A percentile compares a stretch with the other conserved stretches of the same genome.
These are phyloP conservation scores for Pseudogymnoascus destructans DNA, from an alignment of 2,329 filamentous ascomycete species.

Conservation along the genomic window DNA sequence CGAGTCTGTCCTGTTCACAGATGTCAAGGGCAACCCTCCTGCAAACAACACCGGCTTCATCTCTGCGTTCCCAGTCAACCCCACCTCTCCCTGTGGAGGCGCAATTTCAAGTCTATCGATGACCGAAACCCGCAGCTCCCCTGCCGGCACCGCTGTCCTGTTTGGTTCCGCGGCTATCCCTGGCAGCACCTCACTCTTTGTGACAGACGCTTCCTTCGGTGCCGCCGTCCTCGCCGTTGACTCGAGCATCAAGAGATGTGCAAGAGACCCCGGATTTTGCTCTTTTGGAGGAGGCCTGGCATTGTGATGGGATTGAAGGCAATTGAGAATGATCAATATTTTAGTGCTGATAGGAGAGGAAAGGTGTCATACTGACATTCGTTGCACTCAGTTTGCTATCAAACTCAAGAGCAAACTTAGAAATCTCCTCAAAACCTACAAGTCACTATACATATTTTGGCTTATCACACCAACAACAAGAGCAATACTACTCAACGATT, in stretches of 20 bases:
- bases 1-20: slow-evolving; percentile 37
- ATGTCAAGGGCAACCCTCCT: slow-evolving; percentile 46
- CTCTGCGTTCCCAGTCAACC: slow-evolving; percentile 34
- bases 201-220: slow-evolving; percentile 46
- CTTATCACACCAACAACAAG: no score
- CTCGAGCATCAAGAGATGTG: slow-evolving; percentile 15
- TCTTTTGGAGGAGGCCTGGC: not conserved
- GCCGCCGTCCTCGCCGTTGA: slow-evolving; percentile 34
- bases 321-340: not conserved
- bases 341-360: not conserved
- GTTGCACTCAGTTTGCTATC: no score
- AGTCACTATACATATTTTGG: no score
- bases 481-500: no score
- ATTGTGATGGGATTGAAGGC: not conserved
- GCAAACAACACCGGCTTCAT: slow-evolving; percentile 45
- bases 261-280: slow-evolving; percentile 34
- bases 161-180: slow-evolving; percentile 40
- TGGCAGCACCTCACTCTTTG: slow-evolving; percentile 32
- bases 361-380: no score
- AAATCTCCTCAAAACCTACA: no score
- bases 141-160: slow-evolving; percentile 41
- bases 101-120: slow-evolving; percentile 14
- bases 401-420: not conserved
- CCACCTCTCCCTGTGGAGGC: not conserved
- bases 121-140: slow-evolving; percentile 30